Percentiles rank a stretch among this genome's conserved stretches.
Evolutionary conservation across 2,329 filamentous ascomycete species (phyloP).

Genomic region (Ciborinia camelliae): DNA sequence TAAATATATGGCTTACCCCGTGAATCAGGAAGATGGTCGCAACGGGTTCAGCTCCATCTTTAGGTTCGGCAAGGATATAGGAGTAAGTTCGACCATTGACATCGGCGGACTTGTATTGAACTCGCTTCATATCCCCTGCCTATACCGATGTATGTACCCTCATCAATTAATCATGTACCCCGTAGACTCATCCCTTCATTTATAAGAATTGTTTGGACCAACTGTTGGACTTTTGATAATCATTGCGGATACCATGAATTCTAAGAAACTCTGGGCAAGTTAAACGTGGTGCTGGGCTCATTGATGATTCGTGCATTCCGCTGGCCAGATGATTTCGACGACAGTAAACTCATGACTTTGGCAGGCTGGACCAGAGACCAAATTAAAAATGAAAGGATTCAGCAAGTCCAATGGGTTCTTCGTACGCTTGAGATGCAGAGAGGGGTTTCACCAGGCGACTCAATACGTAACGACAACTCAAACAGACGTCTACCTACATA

Average conservation of each 20-base stretch:
- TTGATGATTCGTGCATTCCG: not conserved
- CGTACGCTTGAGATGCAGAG: too few relatives aligned
- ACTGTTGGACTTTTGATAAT: too few relatives aligned
- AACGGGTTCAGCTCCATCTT: constrained; percentile 46
- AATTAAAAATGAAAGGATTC: too few relatives aligned
- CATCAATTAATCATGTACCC: constrained; percentile 1
- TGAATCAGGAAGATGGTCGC: constrained; percentile 50
- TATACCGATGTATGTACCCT: not conserved
- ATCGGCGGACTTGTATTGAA: constrained; percentile 59
- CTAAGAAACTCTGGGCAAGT: not conserved
- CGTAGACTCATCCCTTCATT: too few relatives aligned
- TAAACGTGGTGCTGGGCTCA: not conserved
- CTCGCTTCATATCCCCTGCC: constrained; percentile 41
- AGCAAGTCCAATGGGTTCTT: too few relatives aligned
- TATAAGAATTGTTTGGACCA: not conserved
- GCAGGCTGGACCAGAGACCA: too few relatives aligned
- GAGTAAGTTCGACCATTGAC: constrained; percentile 70
- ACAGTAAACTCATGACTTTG: too few relatives aligned
- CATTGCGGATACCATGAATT: not conserved
- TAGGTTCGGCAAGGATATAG: constrained; percentile 49
- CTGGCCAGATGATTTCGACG: too few relatives aligned
- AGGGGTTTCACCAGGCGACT: too few relatives aligned
- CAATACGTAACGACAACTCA: too few relatives aligned
- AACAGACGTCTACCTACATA: too few relatives aligned
- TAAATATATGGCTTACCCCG: constrained; percentile 44